phyloP scores from a whole-genome alignment of 495 filamentous ascomycete species.

The Parmelia sp. region DNA sequence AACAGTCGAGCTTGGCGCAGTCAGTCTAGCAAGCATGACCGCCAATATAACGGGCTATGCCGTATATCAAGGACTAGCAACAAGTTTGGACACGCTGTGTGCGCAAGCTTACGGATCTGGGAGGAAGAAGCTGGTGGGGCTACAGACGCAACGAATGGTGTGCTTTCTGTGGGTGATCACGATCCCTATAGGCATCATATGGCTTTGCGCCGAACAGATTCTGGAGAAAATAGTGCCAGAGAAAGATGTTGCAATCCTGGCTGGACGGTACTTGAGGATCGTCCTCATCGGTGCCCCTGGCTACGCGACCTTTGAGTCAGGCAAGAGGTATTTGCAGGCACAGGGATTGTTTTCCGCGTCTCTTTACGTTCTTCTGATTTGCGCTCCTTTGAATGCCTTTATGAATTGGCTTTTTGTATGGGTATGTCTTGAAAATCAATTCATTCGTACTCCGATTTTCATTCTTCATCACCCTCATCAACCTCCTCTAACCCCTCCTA shows the following conservation, averaged over 20 bases:
- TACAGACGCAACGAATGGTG: constrained; percentile 67
- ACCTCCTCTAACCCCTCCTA: not conserved
- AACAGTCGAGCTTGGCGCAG: constrained; percentile 57
- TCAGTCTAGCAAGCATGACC: constrained; percentile 61
- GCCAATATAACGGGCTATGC: constrained; percentile 69
- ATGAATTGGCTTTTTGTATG: constrained; percentile 73
- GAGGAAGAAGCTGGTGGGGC: constrained; percentile 58
- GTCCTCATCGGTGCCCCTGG: constrained; percentile 61
- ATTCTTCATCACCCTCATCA: not conserved
- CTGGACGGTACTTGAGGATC: constrained; percentile 61
- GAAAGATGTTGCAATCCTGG: constrained; percentile 53
- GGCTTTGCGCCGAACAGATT: constrained; percentile 56
- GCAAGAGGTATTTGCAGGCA: constrained; percentile 68
- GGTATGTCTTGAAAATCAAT: constrained; percentile 37
- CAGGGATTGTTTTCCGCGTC: constrained; percentile 67
- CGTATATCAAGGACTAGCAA: constrained; percentile 65
- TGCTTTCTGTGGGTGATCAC: constrained; percentile 56
- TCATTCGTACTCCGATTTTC: not conserved
- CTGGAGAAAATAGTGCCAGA: constrained; percentile 60
- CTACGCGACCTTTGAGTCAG: constrained; percentile 64
- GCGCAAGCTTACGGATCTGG: constrained; percentile 73
- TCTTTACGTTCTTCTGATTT: constrained; percentile 59
- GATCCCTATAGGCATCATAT: constrained; percentile 59
- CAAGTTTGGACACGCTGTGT: constrained; percentile 68
- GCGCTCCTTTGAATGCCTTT: constrained; percentile 64